A percentile compares a stretch with the other conserved stretches of the same genome.
These are phyloP conservation scores for Fusarium sp. DNA, from an alignment of 2,329 filamentous ascomycete genomes.

Conservation along the genomic window DNA sequence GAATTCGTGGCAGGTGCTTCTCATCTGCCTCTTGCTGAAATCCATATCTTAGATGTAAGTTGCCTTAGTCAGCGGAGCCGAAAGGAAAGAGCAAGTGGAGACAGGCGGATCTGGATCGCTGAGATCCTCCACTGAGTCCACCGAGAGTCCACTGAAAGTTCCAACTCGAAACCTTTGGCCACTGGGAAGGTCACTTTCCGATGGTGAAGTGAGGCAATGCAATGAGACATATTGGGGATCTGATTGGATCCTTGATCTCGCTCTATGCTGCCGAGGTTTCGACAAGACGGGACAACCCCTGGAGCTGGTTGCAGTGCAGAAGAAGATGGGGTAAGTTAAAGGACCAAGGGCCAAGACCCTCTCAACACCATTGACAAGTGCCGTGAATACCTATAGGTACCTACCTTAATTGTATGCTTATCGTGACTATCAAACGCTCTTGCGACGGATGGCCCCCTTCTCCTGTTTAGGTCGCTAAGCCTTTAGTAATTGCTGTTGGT, in stretches of 20 bases:
- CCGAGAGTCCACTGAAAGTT: background rate
- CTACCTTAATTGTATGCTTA: conserved; percentile 24
- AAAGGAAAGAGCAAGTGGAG: background rate
- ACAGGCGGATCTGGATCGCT: background rate
- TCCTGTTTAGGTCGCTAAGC: background rate
- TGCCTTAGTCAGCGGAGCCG: background rate
- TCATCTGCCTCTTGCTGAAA: background rate
- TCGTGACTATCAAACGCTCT: conserved; percentile 9
- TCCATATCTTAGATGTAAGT: background rate
- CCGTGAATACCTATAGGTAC: background rate
- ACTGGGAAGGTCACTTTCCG: background rate
- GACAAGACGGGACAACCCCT: background rate
- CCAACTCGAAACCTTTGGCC: background rate
- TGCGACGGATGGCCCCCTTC: background rate
- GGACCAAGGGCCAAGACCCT: background rate
- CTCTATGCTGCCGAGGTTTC: background rate
- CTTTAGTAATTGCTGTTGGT: background rate
- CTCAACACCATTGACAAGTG: background rate
- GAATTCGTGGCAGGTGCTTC: background rate
- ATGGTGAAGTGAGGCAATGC: background rate
- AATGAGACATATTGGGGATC: background rate
- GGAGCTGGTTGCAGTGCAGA: background rate
- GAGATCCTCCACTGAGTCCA: background rate
- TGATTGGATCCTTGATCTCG: background rate
- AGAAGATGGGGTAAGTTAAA: conserved; percentile 1